Conservation (phyloP, 257 asterid species). For the Voacanga thouarsii region DNA sequence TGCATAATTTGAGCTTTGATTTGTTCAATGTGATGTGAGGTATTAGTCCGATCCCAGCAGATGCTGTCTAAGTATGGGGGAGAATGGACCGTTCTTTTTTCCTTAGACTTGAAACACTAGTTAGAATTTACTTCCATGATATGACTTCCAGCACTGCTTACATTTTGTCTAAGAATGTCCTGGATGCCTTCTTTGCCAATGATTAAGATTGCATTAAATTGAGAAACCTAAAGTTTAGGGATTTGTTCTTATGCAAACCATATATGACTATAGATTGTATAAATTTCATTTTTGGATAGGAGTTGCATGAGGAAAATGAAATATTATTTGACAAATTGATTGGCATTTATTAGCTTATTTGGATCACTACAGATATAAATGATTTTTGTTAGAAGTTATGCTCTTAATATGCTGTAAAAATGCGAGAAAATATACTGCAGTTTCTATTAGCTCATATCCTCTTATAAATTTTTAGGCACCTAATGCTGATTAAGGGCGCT, state of each 20-base stretch:
- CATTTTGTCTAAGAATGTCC: neutral
- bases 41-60: too few relatives aligned
- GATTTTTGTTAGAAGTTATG: neutral
- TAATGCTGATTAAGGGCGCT: too few relatives aligned
- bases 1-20: neutral
- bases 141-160: neutral
- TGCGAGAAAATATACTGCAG: neutral
- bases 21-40: too few relatives aligned
- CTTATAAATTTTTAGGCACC: neutral
- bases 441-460: neutral
- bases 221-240: neutral
- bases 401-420: neutral
- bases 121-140: neutral
- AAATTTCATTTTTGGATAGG: conserved; percentile 39
- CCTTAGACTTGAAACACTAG: neutral
- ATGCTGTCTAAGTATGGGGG: neutral
- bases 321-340: conserved; percentile 90
- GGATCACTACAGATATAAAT: conserved; percentile 75
- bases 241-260: neutral
- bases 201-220: neutral
- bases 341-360: conserved; percentile 65
- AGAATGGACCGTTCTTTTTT: neutral
- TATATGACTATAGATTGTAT: neutral
- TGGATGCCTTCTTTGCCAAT: neutral
- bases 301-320: conserved; percentile 97